phyloP scores from a whole-genome alignment of 1,284 basidiomycete genomes.

The Naganishia sp. region DNA sequence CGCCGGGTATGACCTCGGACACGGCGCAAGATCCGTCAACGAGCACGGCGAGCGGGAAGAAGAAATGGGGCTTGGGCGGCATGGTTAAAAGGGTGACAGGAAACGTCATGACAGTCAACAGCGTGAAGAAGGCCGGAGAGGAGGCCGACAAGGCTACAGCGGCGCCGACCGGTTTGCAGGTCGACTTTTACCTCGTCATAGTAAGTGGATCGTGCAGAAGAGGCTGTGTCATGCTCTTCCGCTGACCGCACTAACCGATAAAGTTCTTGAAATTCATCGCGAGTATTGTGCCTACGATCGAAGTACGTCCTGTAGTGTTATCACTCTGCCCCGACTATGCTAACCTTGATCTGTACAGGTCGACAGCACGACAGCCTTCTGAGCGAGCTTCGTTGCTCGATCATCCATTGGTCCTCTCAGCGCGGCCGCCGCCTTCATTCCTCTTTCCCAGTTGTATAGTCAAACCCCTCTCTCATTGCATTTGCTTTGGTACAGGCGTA shows the following conservation, averaged over 20 bases:
- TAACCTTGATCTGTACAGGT: constrained; percentile 53
- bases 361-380: constrained; percentile 83
- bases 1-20: constrained; percentile 37
- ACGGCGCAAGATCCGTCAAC: constrained; percentile 23
- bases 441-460: no score
- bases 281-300: constrained; percentile 74
- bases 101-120: constrained; percentile 33
- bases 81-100: constrained; percentile 72
- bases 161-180: constrained; percentile 76
- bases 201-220: constrained; percentile 40
- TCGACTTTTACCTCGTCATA: constrained; percentile 92
- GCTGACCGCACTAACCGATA: background rate
- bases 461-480: no score
- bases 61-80: constrained; percentile 76
- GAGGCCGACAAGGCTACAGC: constrained; percentile 61
- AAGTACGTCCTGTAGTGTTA: constrained; percentile 52
- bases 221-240: background rate
- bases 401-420: no score
- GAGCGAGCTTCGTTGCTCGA: background rate
- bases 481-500: no score
- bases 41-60: constrained; percentile 52
- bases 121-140: constrained; percentile 26
- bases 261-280: constrained; percentile 94
- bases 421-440: no score
- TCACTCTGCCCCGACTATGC: background rate